phyloP scores from a whole-genome alignment of 31 red algal genomes.

The Pterothamnion heteromorphum region DNA sequence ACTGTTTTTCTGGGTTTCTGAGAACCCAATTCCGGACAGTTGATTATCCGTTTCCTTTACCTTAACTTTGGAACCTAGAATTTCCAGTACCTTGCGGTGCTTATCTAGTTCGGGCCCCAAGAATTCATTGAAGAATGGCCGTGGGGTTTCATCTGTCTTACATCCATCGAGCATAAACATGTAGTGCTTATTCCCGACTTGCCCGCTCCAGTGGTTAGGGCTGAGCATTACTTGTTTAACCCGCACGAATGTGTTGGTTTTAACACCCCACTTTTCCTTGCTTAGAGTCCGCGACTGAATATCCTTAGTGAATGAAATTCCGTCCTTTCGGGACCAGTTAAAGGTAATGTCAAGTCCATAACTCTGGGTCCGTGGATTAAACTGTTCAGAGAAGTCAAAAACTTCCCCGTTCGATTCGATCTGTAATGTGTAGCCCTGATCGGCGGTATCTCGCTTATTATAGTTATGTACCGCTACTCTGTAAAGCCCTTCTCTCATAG shows the following conservation, averaged over 20 bases:
- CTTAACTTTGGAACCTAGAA: neutral
- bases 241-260: neutral
- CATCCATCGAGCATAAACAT: neutral
- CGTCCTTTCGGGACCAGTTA: no score
- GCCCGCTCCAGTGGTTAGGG: neutral
- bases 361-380: no score
- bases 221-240: neutral
- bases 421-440: neutral
- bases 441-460: neutral
- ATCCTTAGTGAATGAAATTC: no score
- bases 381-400: no score
- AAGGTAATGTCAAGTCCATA: no score
- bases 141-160: neutral
- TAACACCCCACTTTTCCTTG: neutral
- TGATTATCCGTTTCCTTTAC: neutral
- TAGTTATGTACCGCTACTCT: neutral
- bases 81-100: conserved; percentile 1
- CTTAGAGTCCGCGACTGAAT: no score
- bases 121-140: neutral
- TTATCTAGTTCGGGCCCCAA: neutral
- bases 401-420: no score
- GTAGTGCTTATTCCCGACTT: neutral
- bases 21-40: neutral
- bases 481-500: no score
- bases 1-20: neutral